Conservation (phyloP, 805 yeast genomes). For the Tetrapisispora nanseiensis region DNA sequence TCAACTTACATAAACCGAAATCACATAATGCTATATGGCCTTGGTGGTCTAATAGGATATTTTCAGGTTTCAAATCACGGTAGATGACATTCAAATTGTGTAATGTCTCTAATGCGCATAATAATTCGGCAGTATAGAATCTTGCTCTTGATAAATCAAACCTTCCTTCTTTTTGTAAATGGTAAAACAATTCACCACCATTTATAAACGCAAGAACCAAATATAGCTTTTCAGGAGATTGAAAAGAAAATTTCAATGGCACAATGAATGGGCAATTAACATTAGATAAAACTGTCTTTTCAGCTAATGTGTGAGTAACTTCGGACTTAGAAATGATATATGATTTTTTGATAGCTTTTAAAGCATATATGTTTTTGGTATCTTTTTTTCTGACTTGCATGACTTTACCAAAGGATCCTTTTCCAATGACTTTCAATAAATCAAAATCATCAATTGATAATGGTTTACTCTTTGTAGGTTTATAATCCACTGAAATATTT, state of each 20-base stretch:
- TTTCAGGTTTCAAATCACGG: constrained; percentile 91
- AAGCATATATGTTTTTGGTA: constrained; percentile 85
- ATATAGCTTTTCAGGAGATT: constrained; percentile 81
- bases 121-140: constrained; percentile 85
- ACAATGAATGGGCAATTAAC: constrained; percentile 91
- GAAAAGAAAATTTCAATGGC: constrained; percentile 89
- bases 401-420: constrained; percentile 95
- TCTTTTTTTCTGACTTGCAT: constrained; percentile 96
- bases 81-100: constrained; percentile 87
- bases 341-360: constrained; percentile 84
- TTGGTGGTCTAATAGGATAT: constrained; percentile 83
- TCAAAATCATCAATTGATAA: constrained; percentile 85
- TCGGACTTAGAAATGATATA: constrained; percentile 89
- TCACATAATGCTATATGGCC: constrained; percentile 97
- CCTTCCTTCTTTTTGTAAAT: constrained; percentile 78
- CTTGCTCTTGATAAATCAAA: constrained; percentile 81
- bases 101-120: constrained; percentile 82
- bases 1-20: constrained; percentile 88
- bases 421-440: constrained; percentile 85
- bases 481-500: constrained; percentile 55
- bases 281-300: constrained; percentile 84
- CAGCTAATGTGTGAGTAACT: constrained; percentile 91
- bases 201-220: constrained; percentile 84
- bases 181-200: constrained; percentile 93
- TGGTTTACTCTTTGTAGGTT: constrained; percentile 52